Evolutionary conservation across 2,329 filamentous ascomycete species (phyloP).

Genomic region (Myriosclerotinia duriaeana): DNA sequence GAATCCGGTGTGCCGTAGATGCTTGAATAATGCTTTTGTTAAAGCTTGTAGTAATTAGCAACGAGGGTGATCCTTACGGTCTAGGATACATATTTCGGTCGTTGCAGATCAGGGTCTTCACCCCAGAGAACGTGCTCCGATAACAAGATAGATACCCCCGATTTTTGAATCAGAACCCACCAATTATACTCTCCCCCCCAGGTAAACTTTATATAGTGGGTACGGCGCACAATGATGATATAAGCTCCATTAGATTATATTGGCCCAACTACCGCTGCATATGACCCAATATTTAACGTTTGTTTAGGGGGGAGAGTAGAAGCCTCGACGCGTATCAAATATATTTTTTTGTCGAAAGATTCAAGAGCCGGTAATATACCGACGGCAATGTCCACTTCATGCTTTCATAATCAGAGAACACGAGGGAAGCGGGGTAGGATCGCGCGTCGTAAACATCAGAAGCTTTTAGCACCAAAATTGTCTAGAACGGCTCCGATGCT

Average conservation of each 20-base stretch:
- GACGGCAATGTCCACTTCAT: not conserved
- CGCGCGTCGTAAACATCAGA: not conserved
- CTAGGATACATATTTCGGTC: not conserved
- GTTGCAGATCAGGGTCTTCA: conserved; percentile 7
- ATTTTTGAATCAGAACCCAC: not conserved
- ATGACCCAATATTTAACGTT: no score
- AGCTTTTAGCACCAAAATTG: not conserved
- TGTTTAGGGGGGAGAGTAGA: no score
- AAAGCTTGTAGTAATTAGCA: not conserved
- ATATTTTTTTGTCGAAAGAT: not conserved
- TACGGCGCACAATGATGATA: no score
- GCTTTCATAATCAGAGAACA: no score
- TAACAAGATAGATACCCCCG: not conserved
- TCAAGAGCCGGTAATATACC: not conserved
- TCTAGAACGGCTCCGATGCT: not conserved
- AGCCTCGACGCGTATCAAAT: not conserved
- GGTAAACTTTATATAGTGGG: no score
- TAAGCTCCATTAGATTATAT: no score
- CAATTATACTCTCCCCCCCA: not conserved
- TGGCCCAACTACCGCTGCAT: no score
- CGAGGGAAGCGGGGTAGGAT: not conserved
- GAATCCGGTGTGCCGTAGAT: not conserved
- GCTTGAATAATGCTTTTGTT: not conserved
- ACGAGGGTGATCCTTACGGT: conserved; percentile 4
- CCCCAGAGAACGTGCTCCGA: not conserved